Conservation (phyloP, 352 stramenopile genomes). For the Pythium sp. region DNA sequence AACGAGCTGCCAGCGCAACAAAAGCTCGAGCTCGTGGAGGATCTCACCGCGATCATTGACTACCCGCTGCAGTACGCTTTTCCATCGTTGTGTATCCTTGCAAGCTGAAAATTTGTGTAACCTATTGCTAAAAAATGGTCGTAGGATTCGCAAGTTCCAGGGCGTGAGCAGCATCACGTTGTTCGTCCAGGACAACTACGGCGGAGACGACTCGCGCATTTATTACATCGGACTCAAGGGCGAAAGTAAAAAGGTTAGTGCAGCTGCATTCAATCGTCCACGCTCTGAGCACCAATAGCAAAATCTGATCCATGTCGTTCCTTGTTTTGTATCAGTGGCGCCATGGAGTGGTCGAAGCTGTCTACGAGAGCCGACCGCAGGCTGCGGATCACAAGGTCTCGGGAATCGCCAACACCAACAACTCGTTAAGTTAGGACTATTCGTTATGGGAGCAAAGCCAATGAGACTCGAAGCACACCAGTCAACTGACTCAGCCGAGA, state of each 20-base stretch:
- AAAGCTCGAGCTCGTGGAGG: constrained; percentile 74
- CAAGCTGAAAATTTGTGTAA: not conserved
- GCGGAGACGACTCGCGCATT: constrained; percentile 66
- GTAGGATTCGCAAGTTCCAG: constrained; percentile 84
- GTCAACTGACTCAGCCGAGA: not conserved
- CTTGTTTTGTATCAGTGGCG: constrained; percentile 56
- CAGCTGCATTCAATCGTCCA: not conserved
- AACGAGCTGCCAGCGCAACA: constrained; percentile 73
- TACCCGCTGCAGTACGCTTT: constrained; percentile 73
- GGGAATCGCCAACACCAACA: constrained; percentile 39
- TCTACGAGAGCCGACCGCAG: constrained; percentile 81
- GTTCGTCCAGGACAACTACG: constrained; percentile 76
- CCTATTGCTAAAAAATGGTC: not conserved
- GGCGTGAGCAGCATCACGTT: constrained; percentile 79
- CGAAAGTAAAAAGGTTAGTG: constrained; percentile 78
- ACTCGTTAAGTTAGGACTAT: constrained; percentile 41
- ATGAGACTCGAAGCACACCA: not conserved
- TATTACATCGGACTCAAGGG: constrained; percentile 89
- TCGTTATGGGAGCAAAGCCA: not conserved
- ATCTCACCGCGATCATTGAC: constrained; percentile 57
- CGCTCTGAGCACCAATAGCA: not conserved
- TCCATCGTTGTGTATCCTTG: not conserved
- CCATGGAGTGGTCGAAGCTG: constrained; percentile 80
- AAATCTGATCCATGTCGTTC: not conserved
- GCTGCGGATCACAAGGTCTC: constrained; percentile 77